These are phyloP conservation scores for Zanthoxylum bungeanum DNA, from an alignment of 345 rosid species.

Conservation along the genomic window DNA sequence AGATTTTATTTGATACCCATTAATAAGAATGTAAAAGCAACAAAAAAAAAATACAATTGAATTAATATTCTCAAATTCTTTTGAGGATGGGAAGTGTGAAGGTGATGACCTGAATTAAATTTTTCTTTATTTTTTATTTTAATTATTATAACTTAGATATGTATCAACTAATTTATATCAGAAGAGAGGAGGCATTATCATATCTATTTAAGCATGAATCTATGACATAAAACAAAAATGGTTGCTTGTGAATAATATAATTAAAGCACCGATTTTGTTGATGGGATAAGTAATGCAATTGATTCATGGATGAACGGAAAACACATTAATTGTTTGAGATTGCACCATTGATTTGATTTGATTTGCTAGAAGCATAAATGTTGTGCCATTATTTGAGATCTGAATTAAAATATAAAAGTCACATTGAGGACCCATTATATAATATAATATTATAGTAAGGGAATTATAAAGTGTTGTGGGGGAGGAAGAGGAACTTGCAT, in stretches of 20 bases:
- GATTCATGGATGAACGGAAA: slow-evolving; percentile 9
- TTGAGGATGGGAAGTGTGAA: not conserved
- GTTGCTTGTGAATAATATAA: not conserved
- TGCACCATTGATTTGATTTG: not conserved
- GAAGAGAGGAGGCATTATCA: not conserved
- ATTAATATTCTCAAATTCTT: not conserved
- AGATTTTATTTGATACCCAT: not conserved
- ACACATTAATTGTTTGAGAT: not conserved
- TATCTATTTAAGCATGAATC: not conserved
- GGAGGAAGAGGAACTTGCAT: slow-evolving; percentile 26
- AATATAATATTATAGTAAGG: no score
- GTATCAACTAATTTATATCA: not conserved
- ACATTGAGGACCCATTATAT: not conserved
- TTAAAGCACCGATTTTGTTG: slow-evolving; percentile 8
- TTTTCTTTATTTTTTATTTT: not conserved
- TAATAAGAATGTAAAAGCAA: not conserved
- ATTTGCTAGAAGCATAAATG: not conserved
- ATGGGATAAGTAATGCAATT: not conserved
- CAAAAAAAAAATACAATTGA: not conserved
- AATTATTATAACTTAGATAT: not conserved
- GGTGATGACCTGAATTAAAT: not conserved
- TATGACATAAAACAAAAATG: not conserved
- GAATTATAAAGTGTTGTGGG: not conserved
- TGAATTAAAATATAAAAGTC: not conserved
- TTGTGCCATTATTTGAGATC: not conserved